Base-by-base conservation (phyloP, 208 protist species). In the Borovskyia barvae region DNA sequence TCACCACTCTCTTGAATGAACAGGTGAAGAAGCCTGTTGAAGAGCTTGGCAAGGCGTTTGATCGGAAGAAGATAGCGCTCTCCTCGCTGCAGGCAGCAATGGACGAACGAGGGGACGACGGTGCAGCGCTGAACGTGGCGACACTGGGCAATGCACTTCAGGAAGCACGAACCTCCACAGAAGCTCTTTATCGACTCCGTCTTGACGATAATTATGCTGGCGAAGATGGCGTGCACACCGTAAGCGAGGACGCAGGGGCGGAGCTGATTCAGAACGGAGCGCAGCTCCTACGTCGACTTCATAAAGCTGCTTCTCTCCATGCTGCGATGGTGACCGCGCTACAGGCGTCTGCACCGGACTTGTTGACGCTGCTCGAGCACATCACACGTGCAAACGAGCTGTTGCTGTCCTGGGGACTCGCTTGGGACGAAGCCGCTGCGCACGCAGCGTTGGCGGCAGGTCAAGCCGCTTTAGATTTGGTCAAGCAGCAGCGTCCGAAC, bases 301-400 rank as follows among this genome's bases (percentile, higher is more conserved):
- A 80, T 19, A 75, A 86, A 43, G 79, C 80, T 5, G 82, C 77
- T 19, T 26, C 24, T 7, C 30, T 69, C 12, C 41, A 45, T 1
- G 32, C 42, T 11, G 52, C 66, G 7, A 42, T 82, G 30, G 56
- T 41, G 1, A 47, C 71, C 15, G 59, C 69, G 3, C 50, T 72
- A 30, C 72, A 77, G 30, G 66, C 56, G 15, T 37, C 49, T 1
- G 50, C 62, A 14, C 68, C 71, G 28, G 81, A 75, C 47, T 53
- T 75, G 17, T 20, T 70, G 28, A 57, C 72, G 6, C 65, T 85
- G 26, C 77, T 93, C 33, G 75, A 72, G 17, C 66, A 75, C 26
- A 66, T 93, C 39, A 82, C 85, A 24, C 70, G 69, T 1, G 77
- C 75, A 26, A 93, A 93, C 57, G 82, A 87, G 42, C 63, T 88